Evolutionary conservation across 805 yeast genomes (phyloP), one percentile per base, ranked within the genome.

Genomic region (Yamadazyma laniorum): DNA sequence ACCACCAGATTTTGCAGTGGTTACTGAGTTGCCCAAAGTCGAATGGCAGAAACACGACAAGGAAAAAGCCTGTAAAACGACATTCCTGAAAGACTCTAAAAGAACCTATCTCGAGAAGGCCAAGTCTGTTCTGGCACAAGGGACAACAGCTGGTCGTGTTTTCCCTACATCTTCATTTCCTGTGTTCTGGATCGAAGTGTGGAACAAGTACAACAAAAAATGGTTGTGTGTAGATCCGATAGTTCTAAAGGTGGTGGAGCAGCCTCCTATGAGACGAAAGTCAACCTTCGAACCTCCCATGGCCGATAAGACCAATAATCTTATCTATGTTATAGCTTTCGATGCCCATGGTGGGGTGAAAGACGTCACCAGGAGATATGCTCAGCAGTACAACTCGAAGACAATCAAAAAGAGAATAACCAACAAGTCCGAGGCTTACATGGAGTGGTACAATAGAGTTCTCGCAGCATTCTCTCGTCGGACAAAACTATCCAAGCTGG

Each of bases 181-280:
- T 0, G 72, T 89, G 0, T 89, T 82, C 53, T 93, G 99, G 99
- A 80, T 80, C 16, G 99, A 93, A 56, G 96, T 85, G 0, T 91
- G 95, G 95, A 90, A 91, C 55, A 74, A 74, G 35, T 77, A 73
- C 41, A 62, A 78, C 4, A 72, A 79, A 42, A 75, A 71, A 34
- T 91, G 96, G 95, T 73, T 89, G n/a, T 77, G 95, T 2, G 70
- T 89, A 2, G 99, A 93, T 52, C 93, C 97, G 0, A 65, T 82
- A 0, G 80, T 82, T 19, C 72, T 81, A 39, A 60, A 75, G 39
- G 59, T 73, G 6, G 76, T 87, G 27, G 95, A 87, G 57, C 67
- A 75, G 23, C 74, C 82, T 6, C 75, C 77, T 6, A 56, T 61
- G 55, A 58, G 74, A 39, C 63, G 76, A 9, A 73, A 67, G 42